Base-by-base conservation (phyloP, 345 rosid species). In the Pseudoturritis turrita region DNA sequence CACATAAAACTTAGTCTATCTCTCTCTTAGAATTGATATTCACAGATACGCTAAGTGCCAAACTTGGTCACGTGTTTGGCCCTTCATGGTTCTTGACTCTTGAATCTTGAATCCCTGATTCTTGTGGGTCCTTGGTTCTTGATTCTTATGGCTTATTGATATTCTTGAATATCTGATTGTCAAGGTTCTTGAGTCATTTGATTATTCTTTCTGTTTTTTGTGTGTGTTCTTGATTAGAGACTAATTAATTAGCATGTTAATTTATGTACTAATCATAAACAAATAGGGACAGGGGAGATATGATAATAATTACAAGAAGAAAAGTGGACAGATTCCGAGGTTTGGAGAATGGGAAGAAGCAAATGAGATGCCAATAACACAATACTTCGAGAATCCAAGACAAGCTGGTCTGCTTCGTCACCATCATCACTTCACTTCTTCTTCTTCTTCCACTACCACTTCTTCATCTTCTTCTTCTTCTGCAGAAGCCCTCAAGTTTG, bases 291-390 rank as follows among this genome's bases (percentile, higher is more conserved):
- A 74, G 67, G 64, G 74, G 44, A 75, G 78, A 61, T 68, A 75
- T 68, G 74, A 76, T 29, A 2, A 58, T 25, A 47, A 73, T 60
- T 71, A 77, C 28, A 74, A 81, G 73, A 89, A 79, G 65, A 84
- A 84, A 62, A 89, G 96, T 18, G 91, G 98, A 15, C 97, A 86
- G 68, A 89, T 94, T 55, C 98, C 98, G 0, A 83, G 84, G 51
- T 94, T 94, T 68, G 98, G 98, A 68, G 77, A 94, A 70, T 94
- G 98, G 98, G 97, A 94, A 2, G 72, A 82, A 9, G 87, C 96
- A 29, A 89, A 86, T 56, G 90, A 94, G 18, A 44, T 89, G 75
- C 98, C 98, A 35, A 94, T 94, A 52, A 94, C 98, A 43, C 97
- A 88, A 82, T 94, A 94, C 71, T 94, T 94, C 15, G 98, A 94